phyloP scores from a whole-genome alignment of 2,329 filamentous ascomycete species.

The Paecilomyces dactylethromorphus region DNA sequence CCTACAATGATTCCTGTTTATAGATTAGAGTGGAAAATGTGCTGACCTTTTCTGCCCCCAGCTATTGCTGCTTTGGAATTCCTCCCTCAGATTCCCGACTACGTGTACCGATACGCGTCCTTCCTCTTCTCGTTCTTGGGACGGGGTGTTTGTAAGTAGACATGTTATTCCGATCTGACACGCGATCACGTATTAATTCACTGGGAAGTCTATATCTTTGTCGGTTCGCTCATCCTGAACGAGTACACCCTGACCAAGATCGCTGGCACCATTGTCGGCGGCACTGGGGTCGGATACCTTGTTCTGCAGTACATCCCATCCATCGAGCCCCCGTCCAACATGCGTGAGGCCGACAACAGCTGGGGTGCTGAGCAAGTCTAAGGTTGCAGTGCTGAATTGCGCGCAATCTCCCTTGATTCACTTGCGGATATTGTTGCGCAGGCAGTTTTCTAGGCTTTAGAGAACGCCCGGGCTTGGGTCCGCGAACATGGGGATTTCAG shows the following conservation, averaged over 20 bases:
- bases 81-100: conserved; percentile 73
- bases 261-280: conserved; percentile 68
- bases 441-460: not conserved
- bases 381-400: conserved; percentile 5
- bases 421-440: not conserved
- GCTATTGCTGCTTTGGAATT: conserved; percentile 76
- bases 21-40: not conserved
- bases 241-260: conserved; percentile 61
- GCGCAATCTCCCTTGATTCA: not conserved
- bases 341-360: conserved; percentile 69
- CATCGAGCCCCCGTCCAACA: conserved; percentile 73
- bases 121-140: conserved; percentile 98
- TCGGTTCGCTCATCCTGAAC: conserved; percentile 78
- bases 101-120: conserved; percentile 86
- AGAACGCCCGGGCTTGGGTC: not conserved
- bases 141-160: conserved; percentile 81
- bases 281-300: conserved; percentile 72
- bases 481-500: not conserved
- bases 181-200: not conserved
- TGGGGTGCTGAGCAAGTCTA: conserved; percentile 76
- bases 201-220: conserved; percentile 85
- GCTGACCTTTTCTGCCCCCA: conserved; percentile 25
- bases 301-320: conserved; percentile 70
- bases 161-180: conserved; percentile 3
- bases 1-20: not conserved